Conservation (phyloP, 345 rosid genomes). For the Syzygium aromaticum region DNA sequence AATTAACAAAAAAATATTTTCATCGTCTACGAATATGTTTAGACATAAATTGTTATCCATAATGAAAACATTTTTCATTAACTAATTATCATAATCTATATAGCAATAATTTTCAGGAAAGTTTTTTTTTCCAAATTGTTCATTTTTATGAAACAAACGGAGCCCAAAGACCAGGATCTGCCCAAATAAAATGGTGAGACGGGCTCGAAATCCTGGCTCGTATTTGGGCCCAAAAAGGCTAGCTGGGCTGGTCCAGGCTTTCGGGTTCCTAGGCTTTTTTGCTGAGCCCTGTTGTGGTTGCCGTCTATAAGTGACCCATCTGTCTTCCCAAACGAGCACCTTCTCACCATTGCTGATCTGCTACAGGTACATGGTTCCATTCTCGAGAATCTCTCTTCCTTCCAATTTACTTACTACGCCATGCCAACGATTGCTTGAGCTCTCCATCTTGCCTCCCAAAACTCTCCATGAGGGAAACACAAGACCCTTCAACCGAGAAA, state of each 20-base stretch:
- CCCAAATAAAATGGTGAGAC: background rate
- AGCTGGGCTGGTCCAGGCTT: background rate
- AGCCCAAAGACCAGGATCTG: background rate
- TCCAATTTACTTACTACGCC: background rate
- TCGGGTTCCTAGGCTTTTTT: background rate
- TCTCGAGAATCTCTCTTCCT: background rate
- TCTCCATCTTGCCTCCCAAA: background rate
- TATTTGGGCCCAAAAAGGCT: background rate
- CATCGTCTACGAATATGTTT: too few relatives aligned
- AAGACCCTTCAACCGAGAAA: too few relatives aligned
- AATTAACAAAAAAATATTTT: too few relatives aligned
- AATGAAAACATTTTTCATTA: too few relatives aligned
- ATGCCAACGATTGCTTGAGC: background rate
- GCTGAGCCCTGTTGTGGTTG: background rate
- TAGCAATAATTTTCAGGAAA: too few relatives aligned
- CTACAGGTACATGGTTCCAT: background rate
- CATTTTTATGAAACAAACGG: background rate
- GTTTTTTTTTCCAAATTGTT: too few relatives aligned
- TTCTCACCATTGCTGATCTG: background rate
- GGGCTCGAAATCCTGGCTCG: background rate
- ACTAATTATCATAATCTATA: too few relatives aligned
- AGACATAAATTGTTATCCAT: too few relatives aligned
- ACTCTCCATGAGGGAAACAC: background rate
- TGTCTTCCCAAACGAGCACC: background rate
- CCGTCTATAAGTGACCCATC: too few relatives aligned